A percentile compares a stretch with the other conserved stretches of the same genome.
Conservation (phyloP, 2,329 filamentous ascomycete species). For the Aureobasidium leucospermi region DNA sequence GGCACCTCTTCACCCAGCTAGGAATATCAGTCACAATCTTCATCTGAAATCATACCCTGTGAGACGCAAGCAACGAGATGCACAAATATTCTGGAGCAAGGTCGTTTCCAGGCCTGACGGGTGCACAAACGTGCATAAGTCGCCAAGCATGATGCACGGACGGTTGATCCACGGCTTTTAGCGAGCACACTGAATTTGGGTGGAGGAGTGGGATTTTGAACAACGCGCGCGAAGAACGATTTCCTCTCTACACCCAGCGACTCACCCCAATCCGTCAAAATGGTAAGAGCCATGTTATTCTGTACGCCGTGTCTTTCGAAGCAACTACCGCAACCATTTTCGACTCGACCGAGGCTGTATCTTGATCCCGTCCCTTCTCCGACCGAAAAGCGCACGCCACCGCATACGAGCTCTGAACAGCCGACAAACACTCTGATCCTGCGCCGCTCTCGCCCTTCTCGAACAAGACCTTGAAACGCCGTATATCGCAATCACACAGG, state of each 20-base stretch:
- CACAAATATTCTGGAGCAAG: too few species aligned
- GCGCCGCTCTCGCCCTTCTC: not conserved
- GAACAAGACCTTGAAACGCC: not conserved
- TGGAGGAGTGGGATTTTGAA: not conserved
- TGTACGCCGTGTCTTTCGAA: conserved; percentile 4
- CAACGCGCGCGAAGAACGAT: conserved; percentile 1
- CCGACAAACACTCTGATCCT: not conserved
- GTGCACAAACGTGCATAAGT: too few species aligned
- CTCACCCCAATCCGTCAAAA: conserved; percentile 17
- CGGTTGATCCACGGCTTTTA: not conserved
- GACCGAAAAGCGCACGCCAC: not conserved
- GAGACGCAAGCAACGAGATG: too few species aligned
- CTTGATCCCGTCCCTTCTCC: not conserved
- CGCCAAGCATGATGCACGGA: too few species aligned
- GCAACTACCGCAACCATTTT: not conserved
- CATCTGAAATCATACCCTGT: too few species aligned
- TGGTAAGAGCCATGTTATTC: conserved; percentile 16
- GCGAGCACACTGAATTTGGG: conserved; percentile 1
- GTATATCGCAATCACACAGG: not conserved
- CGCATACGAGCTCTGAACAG: not conserved
- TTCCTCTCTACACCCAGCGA: conserved; percentile 14
- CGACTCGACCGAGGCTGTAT: conserved; percentile 3
- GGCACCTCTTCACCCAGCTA: too few species aligned
- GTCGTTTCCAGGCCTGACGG: too few species aligned
- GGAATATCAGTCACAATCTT: too few species aligned